Evolutionary conservation across 169 alveolate species (phyloP).

Genomic region (Plasmodium coatneyi): DNA sequence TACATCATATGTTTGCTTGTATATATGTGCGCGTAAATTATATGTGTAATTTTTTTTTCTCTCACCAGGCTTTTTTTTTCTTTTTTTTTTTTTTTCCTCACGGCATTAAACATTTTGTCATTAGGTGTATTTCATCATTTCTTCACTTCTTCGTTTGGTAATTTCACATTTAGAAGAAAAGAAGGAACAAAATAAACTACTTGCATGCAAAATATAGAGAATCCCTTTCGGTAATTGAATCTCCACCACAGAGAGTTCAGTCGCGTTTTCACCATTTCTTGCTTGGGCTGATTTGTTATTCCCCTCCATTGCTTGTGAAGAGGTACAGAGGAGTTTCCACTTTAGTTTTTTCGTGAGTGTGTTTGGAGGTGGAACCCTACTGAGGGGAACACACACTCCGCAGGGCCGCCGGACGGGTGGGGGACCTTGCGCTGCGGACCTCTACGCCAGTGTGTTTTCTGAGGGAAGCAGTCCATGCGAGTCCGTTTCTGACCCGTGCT

Average conservation of each 20-base stretch:
- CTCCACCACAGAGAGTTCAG: background rate
- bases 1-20: background rate
- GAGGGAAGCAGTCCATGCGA: background rate
- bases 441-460: background rate
- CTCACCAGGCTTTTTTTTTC: background rate
- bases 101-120: background rate
- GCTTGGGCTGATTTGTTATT: background rate
- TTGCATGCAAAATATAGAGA: constrained; percentile 10
- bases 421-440: background rate
- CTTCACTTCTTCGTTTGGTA: background rate
- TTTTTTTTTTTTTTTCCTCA: background rate
- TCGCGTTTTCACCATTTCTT: background rate
- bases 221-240: background rate
- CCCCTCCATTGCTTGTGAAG: background rate
- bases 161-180: background rate
- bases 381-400: background rate
- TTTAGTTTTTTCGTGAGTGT: background rate
- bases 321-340: background rate
- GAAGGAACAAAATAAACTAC: background rate
- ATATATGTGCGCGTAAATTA: background rate
- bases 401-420: background rate
- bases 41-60: background rate
- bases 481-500: background rate
- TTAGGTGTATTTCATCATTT: background rate
- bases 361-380: background rate